phyloP scores from a whole-genome alignment of 371 early-diverging fungal genomes.

The Haplosporangium sp. region DNA sequence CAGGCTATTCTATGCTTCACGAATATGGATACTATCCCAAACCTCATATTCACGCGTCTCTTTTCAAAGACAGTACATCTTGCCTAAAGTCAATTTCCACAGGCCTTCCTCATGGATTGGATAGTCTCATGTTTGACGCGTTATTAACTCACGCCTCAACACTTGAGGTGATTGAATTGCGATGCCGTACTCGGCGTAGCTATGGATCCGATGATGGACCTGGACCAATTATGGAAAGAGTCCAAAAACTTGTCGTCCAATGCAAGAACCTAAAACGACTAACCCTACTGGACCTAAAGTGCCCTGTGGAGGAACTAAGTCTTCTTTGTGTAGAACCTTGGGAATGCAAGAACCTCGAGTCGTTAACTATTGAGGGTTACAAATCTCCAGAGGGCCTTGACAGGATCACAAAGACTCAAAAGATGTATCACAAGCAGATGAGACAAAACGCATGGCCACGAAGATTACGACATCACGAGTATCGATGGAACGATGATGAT shows the following conservation, averaged over 20 bases:
- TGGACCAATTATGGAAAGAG: background rate
- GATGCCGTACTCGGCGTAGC: background rate
- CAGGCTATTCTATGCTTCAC: background rate
- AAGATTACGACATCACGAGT: background rate
- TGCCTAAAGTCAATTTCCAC: background rate
- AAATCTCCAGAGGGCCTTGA: background rate
- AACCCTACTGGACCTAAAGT: background rate
- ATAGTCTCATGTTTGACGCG: background rate
- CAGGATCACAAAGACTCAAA: background rate
- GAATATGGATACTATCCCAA: constrained; percentile 9
- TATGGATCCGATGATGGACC: background rate
- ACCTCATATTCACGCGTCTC: background rate
- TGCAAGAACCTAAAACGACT: background rate
- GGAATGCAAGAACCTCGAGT: background rate
- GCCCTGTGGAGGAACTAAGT: background rate
- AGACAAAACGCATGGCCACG: background rate
- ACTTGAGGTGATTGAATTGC: background rate
- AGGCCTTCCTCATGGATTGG: background rate
- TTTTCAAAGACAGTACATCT: background rate
- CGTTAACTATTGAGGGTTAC: background rate
- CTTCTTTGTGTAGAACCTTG: background rate
- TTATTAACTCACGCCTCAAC: background rate
- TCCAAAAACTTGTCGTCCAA: background rate
- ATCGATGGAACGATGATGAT: background rate
- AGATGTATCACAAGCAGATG: background rate